Conservation (phyloP, 1,284 basidiomycete genomes). For the Blastosporella zonata region DNA sequence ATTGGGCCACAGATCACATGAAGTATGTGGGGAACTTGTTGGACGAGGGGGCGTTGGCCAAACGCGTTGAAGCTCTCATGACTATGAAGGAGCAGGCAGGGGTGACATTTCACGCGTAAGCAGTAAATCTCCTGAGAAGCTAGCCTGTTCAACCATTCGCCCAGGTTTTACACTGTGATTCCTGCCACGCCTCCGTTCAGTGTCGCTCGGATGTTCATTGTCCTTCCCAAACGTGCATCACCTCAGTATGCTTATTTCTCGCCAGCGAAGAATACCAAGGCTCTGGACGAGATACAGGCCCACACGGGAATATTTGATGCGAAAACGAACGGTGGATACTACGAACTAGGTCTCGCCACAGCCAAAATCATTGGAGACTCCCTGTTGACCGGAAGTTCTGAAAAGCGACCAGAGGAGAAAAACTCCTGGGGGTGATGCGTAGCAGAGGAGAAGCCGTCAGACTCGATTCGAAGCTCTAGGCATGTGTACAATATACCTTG, state of each 20-base stretch:
- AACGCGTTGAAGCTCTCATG: slow-evolving; percentile 62
- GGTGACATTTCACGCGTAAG: slow-evolving; percentile 71
- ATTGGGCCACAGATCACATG: slow-evolving; percentile 87
- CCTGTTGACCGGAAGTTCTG: slow-evolving; percentile 26
- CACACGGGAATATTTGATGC: slow-evolving; percentile 89
- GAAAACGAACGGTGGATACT: slow-evolving; percentile 86
- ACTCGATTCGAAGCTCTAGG: neutral
- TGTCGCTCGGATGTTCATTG: slow-evolving; percentile 68
- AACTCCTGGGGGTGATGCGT: neutral
- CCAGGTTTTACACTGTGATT: slow-evolving; percentile 75
- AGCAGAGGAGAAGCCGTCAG: too few relatives aligned
- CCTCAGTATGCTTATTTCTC: slow-evolving; percentile 54
- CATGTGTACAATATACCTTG: slow-evolving; percentile 5
- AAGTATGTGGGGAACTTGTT: slow-evolving; percentile 87
- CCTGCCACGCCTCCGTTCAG: slow-evolving; percentile 52
- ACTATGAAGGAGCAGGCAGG: slow-evolving; percentile 58
- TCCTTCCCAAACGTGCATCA: slow-evolving; percentile 61
- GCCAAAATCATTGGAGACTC: slow-evolving; percentile 60
- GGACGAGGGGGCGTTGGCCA: slow-evolving; percentile 68
- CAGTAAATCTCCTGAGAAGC: neutral
- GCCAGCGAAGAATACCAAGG: slow-evolving; percentile 62
- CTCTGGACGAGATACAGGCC: slow-evolving; percentile 79
- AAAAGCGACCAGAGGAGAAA: neutral
- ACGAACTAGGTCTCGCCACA: slow-evolving; percentile 74
- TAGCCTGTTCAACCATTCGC: slow-evolving; percentile 3